phyloP scores from a whole-genome alignment of 768 basidiomycete genomes.

The Panaeolus papilionaceus region DNA sequence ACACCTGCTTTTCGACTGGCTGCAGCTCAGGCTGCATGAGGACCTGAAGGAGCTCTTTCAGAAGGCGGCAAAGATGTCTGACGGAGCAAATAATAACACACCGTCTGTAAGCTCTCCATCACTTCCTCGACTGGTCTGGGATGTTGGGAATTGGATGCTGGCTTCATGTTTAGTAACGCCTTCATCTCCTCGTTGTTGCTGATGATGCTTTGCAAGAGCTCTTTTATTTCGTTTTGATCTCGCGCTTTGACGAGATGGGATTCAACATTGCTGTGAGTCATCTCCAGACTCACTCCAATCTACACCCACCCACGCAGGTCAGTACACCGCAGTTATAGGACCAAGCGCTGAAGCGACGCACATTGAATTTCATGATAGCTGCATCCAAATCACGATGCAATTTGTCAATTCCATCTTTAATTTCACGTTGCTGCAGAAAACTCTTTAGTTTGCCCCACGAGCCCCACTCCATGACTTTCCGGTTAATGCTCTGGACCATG shows the following conservation, averaged over 20 bases:
- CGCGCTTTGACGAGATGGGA: slow-evolving; percentile 36
- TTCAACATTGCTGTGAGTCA: slow-evolving; percentile 33
- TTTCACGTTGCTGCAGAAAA: slow-evolving; percentile 44
- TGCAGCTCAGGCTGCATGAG: slow-evolving; percentile 40
- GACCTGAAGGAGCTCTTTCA: slow-evolving; percentile 32
- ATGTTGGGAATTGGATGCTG: slow-evolving; percentile 32
- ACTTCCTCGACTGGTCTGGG: slow-evolving; percentile 38
- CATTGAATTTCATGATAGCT: slow-evolving; percentile 43
- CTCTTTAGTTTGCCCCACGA: slow-evolving; percentile 40
- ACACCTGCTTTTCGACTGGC: slow-evolving; percentile 36
- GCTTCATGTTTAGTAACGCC: slow-evolving; percentile 36
- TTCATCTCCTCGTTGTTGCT: slow-evolving; percentile 41
- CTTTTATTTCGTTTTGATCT: slow-evolving; percentile 24
- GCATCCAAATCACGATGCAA: slow-evolving; percentile 45
- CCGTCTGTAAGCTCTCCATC: slow-evolving; percentile 50
- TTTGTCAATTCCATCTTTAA: slow-evolving; percentile 46
- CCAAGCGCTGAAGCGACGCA: slow-evolving; percentile 26
- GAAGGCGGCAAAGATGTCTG: neutral
- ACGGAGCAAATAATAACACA: slow-evolving; percentile 24
- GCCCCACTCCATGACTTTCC: slow-evolving; percentile 44
- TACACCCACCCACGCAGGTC: slow-evolving; percentile 14
- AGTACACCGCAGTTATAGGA: neutral
- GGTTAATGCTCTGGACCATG: slow-evolving; percentile 35
- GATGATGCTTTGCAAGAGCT: slow-evolving; percentile 40
- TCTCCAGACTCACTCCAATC: slow-evolving; percentile 37